Evolutionary conservation across 768 basidiomycete genomes (phyloP).

Genomic region (Collybiopsis confluens): DNA sequence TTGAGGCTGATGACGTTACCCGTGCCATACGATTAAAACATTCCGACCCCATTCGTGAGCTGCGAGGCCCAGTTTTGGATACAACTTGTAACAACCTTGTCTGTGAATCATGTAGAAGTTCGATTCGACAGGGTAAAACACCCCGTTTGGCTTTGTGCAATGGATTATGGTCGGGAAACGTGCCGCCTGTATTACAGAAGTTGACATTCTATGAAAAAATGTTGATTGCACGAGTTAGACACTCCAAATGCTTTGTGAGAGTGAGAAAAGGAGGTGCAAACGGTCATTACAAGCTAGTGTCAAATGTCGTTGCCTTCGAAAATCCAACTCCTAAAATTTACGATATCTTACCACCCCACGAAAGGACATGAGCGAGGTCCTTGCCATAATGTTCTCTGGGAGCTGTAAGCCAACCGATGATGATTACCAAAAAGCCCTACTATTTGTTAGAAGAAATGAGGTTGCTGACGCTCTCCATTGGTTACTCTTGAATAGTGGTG

Average conservation of each 20-base stretch:
- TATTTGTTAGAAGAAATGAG: constrained; percentile 22
- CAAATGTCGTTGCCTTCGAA: constrained; percentile 17
- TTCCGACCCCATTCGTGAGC: not conserved
- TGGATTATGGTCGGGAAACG: constrained; percentile 23
- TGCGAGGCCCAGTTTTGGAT: not conserved
- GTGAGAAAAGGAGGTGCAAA: too few relatives aligned
- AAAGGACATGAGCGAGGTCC: constrained; percentile 24
- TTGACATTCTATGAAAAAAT: constrained; percentile 17
- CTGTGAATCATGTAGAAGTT: not conserved
- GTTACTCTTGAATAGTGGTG: constrained; percentile 30
- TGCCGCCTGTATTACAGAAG: constrained; percentile 13
- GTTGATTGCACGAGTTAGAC: constrained; percentile 14
- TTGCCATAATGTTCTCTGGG: constrained; percentile 30
- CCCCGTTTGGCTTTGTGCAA: constrained; percentile 19
- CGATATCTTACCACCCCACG: constrained; percentile 14
- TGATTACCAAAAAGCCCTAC: constrained; percentile 21
- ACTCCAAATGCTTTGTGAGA: constrained; percentile 18
- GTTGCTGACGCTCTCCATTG: constrained; percentile 27
- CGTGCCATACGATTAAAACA: not conserved
- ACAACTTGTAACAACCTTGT: not conserved
- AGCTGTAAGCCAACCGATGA: constrained; percentile 18
- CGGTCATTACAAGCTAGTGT: constrained; percentile 12
- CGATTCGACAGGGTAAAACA: not conserved
- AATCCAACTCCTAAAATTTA: constrained; percentile 13
- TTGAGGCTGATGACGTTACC: not conserved